These are phyloP conservation scores for Haplosporangium sp. DNA, from an alignment of 371 early-diverging fungal genomes.

Conservation along the genomic window DNA sequence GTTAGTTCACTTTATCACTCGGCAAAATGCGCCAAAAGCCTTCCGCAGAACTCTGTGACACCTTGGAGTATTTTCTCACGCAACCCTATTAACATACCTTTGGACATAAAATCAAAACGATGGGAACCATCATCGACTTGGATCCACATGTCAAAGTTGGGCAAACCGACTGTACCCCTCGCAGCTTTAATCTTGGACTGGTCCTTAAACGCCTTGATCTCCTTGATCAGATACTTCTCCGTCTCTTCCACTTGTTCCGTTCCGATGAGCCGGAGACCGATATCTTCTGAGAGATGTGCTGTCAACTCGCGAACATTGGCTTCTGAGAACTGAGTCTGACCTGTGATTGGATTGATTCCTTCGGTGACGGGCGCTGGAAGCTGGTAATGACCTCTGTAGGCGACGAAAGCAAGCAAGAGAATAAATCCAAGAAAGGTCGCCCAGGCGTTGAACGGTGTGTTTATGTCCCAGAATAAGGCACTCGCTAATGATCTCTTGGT, in stretches of 20 bases:
- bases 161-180: constrained; percentile 24
- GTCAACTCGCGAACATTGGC: constrained; percentile 63
- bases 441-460: not conserved
- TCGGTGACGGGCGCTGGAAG: constrained; percentile 31
- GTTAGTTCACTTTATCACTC: too few species aligned
- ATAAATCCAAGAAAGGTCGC: constrained; percentile 9
- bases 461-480: too few species aligned
- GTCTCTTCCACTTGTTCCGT: constrained; percentile 38
- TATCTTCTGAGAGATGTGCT: constrained; percentile 60
- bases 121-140: constrained; percentile 74
- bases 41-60: not conserved
- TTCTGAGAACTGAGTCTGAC: constrained; percentile 65
- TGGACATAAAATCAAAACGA: constrained; percentile 79
- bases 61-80: not conserved
- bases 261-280: constrained; percentile 66
- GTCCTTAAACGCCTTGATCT: constrained; percentile 23
- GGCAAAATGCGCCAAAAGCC: not conserved
- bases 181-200: constrained; percentile 19
- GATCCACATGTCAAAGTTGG: constrained; percentile 71
- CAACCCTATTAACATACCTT: constrained; percentile 58
- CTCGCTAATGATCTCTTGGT: too few species aligned
- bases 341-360: constrained; percentile 44
- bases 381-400: constrained; percentile 56
- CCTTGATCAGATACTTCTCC: constrained; percentile 24
- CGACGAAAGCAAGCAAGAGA: constrained; percentile 44